Conservation (phyloP, 306 rosid species). For the Quillaja saponaria region DNA sequence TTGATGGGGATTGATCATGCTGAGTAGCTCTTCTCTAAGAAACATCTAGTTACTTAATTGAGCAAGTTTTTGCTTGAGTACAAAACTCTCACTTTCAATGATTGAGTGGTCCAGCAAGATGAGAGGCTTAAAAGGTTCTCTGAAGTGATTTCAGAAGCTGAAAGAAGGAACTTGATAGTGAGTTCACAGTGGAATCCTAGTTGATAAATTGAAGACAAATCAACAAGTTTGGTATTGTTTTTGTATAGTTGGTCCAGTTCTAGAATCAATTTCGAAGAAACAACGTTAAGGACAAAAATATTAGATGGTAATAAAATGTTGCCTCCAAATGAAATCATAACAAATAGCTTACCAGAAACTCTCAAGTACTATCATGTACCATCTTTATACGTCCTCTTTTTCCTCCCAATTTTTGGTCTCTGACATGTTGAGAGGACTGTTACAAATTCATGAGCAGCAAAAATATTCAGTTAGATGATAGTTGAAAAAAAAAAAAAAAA, state of each 20-base stretch:
- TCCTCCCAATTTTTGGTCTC: not conserved
- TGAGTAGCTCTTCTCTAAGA: too few relatives aligned
- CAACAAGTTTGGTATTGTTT: too few relatives aligned
- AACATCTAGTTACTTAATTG: constrained; percentile 26
- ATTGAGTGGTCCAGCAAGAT: constrained; percentile 8
- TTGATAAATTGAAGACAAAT: too few relatives aligned
- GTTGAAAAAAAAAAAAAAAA: too few relatives aligned
- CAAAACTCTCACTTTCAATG: constrained; percentile 13
- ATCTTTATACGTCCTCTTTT: not conserved
- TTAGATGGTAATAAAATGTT: not conserved
- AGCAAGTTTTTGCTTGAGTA: not conserved
- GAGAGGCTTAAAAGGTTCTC: constrained; percentile 18
- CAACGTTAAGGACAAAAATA: not conserved
- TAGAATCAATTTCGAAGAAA: constrained; percentile 1
- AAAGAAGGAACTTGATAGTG: constrained; percentile 9
- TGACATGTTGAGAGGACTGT: constrained; percentile 18
- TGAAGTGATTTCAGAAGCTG: not conserved
- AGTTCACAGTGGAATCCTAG: constrained; percentile 15
- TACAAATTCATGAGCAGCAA: too few relatives aligned
- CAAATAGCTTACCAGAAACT: not conserved
- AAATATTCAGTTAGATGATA: too few relatives aligned
- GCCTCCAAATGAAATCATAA: constrained; percentile 5
- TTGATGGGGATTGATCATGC: constrained; percentile 41
- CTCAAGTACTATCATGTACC: constrained; percentile 1
- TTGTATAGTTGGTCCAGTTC: constrained; percentile 5